phyloP scores from a whole-genome alignment of 2,329 filamentous ascomycete species.

The Trichoderma sp. region DNA sequence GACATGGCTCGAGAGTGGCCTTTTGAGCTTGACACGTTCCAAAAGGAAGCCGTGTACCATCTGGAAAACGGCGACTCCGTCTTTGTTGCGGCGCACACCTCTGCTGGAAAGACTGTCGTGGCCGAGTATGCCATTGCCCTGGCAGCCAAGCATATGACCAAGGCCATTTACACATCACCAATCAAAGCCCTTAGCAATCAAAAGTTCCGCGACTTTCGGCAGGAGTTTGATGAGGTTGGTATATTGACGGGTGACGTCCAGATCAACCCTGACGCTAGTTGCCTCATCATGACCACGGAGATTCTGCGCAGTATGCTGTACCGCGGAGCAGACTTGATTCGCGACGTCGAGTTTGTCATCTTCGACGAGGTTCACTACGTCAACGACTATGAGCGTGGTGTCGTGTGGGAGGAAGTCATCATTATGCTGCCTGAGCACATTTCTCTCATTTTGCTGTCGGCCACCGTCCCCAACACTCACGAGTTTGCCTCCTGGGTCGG shows the following conservation, averaged over 20 bases:
- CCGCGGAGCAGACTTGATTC: constrained; percentile 88
- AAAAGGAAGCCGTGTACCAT: constrained; percentile 98
- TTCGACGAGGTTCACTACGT: constrained; percentile 99
- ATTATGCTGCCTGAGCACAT: constrained; percentile 99
- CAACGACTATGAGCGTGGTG: constrained; percentile 91
- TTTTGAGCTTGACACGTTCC: constrained; percentile 96
- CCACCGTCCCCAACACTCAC: constrained; percentile 94
- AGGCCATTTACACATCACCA: constrained; percentile 97
- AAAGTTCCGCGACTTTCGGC: constrained; percentile 94
- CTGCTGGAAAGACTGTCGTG: constrained; percentile 96
- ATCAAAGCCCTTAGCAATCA: constrained; percentile 99
- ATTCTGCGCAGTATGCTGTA: constrained; percentile 99
- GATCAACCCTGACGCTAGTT: constrained; percentile 96
- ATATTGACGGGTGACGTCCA: constrained; percentile 98
- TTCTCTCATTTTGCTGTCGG: constrained; percentile 90
- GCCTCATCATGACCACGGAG: constrained; percentile 98
- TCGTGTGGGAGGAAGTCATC: constrained; percentile 99
- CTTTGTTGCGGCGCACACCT: constrained; percentile 96
- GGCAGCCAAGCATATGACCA: constrained; percentile 98
- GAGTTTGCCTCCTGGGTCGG: constrained; percentile 99
- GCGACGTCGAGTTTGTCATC: constrained; percentile 97
- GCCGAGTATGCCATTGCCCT: constrained; percentile 97
- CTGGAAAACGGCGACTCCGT: constrained; percentile 95
- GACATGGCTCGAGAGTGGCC: constrained; percentile 97
- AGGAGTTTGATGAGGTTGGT: constrained; percentile 90